Evolutionary conservation across 169 alveolate genomes (phyloP), one percentile per base, ranked within the genome.

Genomic region (Plasmodium cynomolgi): DNA sequence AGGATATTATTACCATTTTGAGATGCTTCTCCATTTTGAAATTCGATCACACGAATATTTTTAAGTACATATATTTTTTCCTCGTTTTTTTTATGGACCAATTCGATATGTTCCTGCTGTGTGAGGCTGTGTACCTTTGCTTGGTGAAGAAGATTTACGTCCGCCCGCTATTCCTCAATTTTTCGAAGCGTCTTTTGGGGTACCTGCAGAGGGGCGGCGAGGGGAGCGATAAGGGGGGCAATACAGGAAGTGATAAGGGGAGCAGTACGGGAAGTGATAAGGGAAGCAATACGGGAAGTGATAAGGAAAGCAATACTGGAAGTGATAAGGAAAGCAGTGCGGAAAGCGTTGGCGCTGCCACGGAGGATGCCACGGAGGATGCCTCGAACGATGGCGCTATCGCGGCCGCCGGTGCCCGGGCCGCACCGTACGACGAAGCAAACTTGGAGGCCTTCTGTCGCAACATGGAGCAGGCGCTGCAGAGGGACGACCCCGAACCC

Each of bases 11-110:
- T 20, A 90, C 73, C 47, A 90, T 90, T 68, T 68, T 90, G 83
- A 90, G 34, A 34, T 90, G 91, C 7, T 90, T 90, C 26, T 90
- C 44, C 73, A 90, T 90, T 26, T 90, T 90, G 82, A 90, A 90
- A 80, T 90, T 80, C 71, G 94, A 90, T 17, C 94, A 90, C 82
- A 26, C 91, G 2, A 80, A 80, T 62, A 90, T 90, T 58, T 90
- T 56, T 80, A 90, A 90, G 73, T 90, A 90, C 72, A 90, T 90
- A 58, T 90, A 90, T 90, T 90, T 90, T 62, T 90, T 39, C 82
- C 82, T 90, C 23, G 90, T 90, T 13, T 81, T 58, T 47, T 90
- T 90, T 90, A 90, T 90, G 68, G 83, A 90, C 50, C 68, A 90
- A 29, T 90, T 90, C 23, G 90, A 90, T 54, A 79, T 90, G 20